These are phyloP conservation scores for Monosporascus ibericus DNA, from an alignment of 2,329 filamentous ascomycete genomes.

Conservation along the genomic window DNA sequence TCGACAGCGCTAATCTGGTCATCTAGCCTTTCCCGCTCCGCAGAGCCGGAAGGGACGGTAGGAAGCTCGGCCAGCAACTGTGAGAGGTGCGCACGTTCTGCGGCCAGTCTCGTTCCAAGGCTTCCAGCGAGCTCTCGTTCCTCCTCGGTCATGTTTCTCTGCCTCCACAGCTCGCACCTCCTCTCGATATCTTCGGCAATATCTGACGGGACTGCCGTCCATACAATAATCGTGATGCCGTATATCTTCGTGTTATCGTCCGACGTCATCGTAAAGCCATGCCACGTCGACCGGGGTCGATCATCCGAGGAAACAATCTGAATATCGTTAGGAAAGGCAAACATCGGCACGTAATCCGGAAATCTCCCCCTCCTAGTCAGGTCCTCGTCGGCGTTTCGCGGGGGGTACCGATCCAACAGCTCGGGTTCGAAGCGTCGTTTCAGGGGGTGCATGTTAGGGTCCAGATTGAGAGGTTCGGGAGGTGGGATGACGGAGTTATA, in stretches of 20 bases:
- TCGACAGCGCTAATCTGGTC: conserved; percentile 94
- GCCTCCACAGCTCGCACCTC: conserved; percentile 79
- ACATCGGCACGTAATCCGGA: conserved; percentile 98
- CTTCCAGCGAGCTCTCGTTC: conserved; percentile 90
- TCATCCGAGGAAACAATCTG: conserved; percentile 94
- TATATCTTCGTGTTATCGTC: conserved; percentile 89
- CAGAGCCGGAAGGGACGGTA: conserved; percentile 70
- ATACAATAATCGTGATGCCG: conserved; percentile 84
- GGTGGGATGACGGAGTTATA: conserved; percentile 97
- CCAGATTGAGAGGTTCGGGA: conserved; percentile 82
- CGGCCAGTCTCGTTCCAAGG: conserved; percentile 78
- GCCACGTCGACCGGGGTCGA: conserved; percentile 92
- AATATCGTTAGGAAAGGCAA: conserved; percentile 97
- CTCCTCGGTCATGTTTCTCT: conserved; percentile 79
- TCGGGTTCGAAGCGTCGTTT: conserved; percentile 93
- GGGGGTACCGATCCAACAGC: conserved; percentile 89
- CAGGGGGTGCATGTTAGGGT: conserved; percentile 91
- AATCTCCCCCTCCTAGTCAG: conserved; percentile 75
- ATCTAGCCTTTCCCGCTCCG: conserved; percentile 76
- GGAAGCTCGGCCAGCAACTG: conserved; percentile 80
- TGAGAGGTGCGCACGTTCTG: conserved; percentile 84
- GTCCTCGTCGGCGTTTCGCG: conserved; percentile 75
- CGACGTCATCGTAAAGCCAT: conserved; percentile 96
- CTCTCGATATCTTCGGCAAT: conserved; percentile 79
- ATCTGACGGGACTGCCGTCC: conserved; percentile 77